Conservation (phyloP, 371 early-diverging fungal genomes). For the Basidiobolus meristosporus region DNA sequence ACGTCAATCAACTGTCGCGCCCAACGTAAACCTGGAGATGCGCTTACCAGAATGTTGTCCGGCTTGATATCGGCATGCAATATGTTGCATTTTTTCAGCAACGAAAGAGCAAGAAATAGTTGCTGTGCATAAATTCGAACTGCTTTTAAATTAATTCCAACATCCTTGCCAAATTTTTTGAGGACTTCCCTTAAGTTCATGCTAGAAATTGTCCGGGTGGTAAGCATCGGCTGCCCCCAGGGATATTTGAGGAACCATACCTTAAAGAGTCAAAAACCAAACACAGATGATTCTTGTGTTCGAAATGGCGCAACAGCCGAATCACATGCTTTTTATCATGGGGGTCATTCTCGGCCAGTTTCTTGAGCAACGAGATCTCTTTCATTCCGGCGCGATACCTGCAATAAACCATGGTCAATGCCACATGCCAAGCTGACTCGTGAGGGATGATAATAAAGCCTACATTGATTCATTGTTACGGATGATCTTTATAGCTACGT, state of each 20-base stretch:
- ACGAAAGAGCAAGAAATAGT: constrained; percentile 64
- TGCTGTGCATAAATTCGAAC: constrained; percentile 85
- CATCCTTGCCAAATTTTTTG: constrained; percentile 83
- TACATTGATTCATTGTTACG: constrained; percentile 89
- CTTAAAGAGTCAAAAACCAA: constrained; percentile 83
- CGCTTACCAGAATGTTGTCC: constrained; percentile 77
- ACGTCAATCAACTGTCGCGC: neutral
- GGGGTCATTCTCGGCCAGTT: constrained; percentile 63
- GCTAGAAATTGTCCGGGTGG: constrained; percentile 10
- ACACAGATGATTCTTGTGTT: constrained; percentile 79
- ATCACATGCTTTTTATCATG: constrained; percentile 75
- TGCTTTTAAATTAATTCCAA: constrained; percentile 81
- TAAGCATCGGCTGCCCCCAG: neutral
- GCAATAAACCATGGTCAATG: neutral
- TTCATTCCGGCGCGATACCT: constrained; percentile 83
- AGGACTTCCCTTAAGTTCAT: constrained; percentile 85
- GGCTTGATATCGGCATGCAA: constrained; percentile 98
- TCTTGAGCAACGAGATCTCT: constrained; percentile 71
- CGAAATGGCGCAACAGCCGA: constrained; percentile 64
- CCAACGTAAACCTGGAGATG: neutral
- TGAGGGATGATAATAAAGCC: constrained; percentile 5
- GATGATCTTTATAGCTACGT: constrained; percentile 93
- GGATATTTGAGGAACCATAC: constrained; percentile 8
- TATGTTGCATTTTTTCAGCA: constrained; percentile 61
- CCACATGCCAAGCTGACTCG: neutral